phyloP scores from a whole-genome alignment of 2,329 filamentous ascomycete genomes.

The Helotiales sp. region DNA sequence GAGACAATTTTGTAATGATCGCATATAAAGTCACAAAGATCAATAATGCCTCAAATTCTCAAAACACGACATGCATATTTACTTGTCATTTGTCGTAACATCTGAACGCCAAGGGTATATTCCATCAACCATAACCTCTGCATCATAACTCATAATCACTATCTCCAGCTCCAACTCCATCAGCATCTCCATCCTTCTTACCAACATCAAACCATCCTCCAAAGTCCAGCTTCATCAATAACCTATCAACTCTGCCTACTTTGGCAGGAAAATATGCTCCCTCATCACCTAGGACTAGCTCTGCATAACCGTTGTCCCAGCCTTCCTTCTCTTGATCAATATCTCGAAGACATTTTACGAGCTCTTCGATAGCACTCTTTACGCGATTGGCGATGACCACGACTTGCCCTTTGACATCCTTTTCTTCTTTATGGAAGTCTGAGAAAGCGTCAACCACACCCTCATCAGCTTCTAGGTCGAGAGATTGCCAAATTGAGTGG shows the following conservation, averaged over 20 bases:
- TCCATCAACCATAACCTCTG: not conserved
- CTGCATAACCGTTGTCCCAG: constrained; percentile 37
- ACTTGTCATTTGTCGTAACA: not conserved
- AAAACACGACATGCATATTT: not conserved
- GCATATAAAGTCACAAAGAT: too few relatives aligned
- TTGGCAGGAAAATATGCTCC: constrained; percentile 67
- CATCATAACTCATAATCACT: constrained; percentile 26
- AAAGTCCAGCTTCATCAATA: constrained; percentile 86
- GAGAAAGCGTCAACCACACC: constrained; percentile 76
- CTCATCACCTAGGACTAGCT: constrained; percentile 40
- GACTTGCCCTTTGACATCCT: constrained; percentile 64
- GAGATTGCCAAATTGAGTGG: constrained; percentile 71
- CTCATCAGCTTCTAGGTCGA: constrained; percentile 80
- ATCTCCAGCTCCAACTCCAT: constrained; percentile 20
- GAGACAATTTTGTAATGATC: not conserved
- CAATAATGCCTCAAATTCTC: not conserved
- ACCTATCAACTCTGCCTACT: constrained; percentile 76
- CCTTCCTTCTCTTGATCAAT: constrained; percentile 47
- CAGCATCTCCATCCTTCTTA: constrained; percentile 13
- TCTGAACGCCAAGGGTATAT: not conserved
- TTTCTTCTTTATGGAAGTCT: constrained; percentile 71
- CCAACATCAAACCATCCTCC: constrained; percentile 36
- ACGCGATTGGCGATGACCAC: constrained; percentile 63
- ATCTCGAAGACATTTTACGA: constrained; percentile 55
- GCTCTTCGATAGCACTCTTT: constrained; percentile 63